Evolutionary conservation across 805 yeast genomes (phyloP), one percentile per base, ranked within the genome.

Genomic region (Hanseniaspora lindneri): DNA sequence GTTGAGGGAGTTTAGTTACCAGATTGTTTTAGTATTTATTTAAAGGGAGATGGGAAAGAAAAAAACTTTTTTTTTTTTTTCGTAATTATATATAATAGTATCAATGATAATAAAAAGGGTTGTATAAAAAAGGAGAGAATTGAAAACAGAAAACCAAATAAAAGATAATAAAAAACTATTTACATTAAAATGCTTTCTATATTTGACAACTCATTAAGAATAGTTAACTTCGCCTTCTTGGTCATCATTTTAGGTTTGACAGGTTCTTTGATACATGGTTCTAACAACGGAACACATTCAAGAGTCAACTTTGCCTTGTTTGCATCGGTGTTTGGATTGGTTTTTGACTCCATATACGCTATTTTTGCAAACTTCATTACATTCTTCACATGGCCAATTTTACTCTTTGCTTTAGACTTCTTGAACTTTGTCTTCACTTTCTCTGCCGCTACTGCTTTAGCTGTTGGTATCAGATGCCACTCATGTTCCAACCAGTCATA

Each of bases 371-470:
- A 75, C 70, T 78, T 92, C 58, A 60, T 85, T 56, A 76, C 79
- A 52, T 78, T 78, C 58, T 72, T 89, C 53, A 94, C 95, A 37
- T 83, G 94, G 82, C 97, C 97, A 56, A 66, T 84, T 44, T 65
- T 88, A 57, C 66, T 85, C 62, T 77, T 81, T 52, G 58, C 70
- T 50, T 70, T 85, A 62, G 98, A 92, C 73, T 80, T 86, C 70
- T 72, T 92, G 68, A 87, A 87, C 75, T 68, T 79, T 58, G 83
- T 88, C 58, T 92, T 92, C 79, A 79, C 95, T 50, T 85, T 92
- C 66, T 79, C 97, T 43, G 97, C 85, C 55, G 97, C 88, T 60
- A 79, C 94, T 51, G 95, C 95, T 47, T 72, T 92, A 62, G 97
- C 97, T 47, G 94, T 85, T 52, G 94, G 79, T 60, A 79, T 83